Evolutionary conservation across 2,329 filamentous ascomycete species (phyloP), one percentile per base, ranked within the genome.

Genomic region (Hypomyces rosellus): DNA sequence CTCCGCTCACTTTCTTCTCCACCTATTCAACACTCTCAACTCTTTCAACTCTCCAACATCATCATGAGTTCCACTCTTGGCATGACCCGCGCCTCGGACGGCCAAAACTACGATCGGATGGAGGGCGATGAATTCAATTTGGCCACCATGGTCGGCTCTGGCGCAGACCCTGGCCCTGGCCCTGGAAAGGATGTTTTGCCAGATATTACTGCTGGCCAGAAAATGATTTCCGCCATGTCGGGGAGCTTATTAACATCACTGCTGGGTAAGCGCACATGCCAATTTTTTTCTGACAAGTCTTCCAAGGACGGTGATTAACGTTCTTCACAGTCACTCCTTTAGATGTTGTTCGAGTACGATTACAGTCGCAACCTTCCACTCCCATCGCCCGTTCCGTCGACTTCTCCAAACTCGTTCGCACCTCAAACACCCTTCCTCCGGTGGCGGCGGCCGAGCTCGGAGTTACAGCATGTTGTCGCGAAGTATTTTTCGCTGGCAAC

Each of bases 401-500:
- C 61, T 74, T 81, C 58, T 71, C 78, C 64, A 74, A 76, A 68
- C 67, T 85, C 65, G 66, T 79, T 60, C 58, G 82, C 63, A 69
- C 78, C 59, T 71, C 78, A 59, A 64, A 77, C 59, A 82, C 80
- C 63, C 65, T 84, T 58, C 83, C 82, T 55, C 81, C 85, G 56
- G 79, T 93, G 45, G 89, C 89, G 49, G 83, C 80, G 2, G 68
- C 87, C 30, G 89, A 92, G 62, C 80, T 97, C 45, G 93, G 93
- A 54, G 89, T 97, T 49, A 96, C 91, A 14, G 84, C 91, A 37
- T 99, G 93, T 70, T 99, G 93, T 65, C 85, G 93, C 54, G 92
- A 99, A 68, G 92, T 99, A 34, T 99, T 97, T 69, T 99, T 95
- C 77, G 84, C 92, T 56, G 91, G 89, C 58, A 91, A 95, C 64